Percentiles rank a stretch among this genome's conserved stretches.
phyloP scores from a whole-genome alignment of 192 early-diverging fungal species.

The Jimgerdemannia lactiflua region DNA sequence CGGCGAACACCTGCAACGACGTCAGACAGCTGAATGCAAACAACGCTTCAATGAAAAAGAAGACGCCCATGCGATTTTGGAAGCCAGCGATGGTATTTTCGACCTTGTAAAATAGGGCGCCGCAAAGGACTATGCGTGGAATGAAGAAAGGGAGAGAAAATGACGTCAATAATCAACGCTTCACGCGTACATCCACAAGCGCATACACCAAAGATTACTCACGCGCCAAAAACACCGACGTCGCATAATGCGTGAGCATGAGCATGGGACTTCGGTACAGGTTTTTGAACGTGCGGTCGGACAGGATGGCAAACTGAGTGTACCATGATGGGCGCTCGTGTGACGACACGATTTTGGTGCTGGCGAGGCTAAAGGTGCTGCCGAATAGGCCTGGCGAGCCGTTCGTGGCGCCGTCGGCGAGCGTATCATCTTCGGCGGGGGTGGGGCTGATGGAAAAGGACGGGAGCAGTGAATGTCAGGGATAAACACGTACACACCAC shows the following conservation, averaged over 20 bases:
- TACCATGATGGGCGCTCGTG: slow-evolving; percentile 55
- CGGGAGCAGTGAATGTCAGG: not conserved
- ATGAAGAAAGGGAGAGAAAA: slow-evolving; percentile 30
- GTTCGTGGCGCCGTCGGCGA: slow-evolving; percentile 11
- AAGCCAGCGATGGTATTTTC: slow-evolving; percentile 57
- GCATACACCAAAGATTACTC: slow-evolving; percentile 5
- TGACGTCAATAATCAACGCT: not conserved
- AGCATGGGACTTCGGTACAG: slow-evolving; percentile 78
- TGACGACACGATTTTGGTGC: slow-evolving; percentile 25
- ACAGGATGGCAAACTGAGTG: slow-evolving; percentile 72
- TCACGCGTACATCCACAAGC: not conserved
- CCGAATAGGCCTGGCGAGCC: not conserved
- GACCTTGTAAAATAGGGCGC: slow-evolving; percentile 60
- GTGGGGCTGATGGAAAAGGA: slow-evolving; percentile 4
- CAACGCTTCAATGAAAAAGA: slow-evolving; percentile 66
- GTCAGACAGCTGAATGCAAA: slow-evolving; percentile 64
- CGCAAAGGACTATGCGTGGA: slow-evolving; percentile 44
- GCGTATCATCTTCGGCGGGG: not conserved
- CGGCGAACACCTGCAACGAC: slow-evolving; percentile 61
- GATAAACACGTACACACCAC: not conserved
- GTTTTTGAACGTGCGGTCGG: slow-evolving; percentile 77
- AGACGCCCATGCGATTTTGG: slow-evolving; percentile 60
- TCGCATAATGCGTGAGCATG: slow-evolving; percentile 69
- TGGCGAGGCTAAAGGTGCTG: slow-evolving; percentile 6
- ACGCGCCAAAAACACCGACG: slow-evolving; percentile 64